Conservation (phyloP, 1,139 yeast genomes). For the Keqinozyma sinolaborantium region DNA sequence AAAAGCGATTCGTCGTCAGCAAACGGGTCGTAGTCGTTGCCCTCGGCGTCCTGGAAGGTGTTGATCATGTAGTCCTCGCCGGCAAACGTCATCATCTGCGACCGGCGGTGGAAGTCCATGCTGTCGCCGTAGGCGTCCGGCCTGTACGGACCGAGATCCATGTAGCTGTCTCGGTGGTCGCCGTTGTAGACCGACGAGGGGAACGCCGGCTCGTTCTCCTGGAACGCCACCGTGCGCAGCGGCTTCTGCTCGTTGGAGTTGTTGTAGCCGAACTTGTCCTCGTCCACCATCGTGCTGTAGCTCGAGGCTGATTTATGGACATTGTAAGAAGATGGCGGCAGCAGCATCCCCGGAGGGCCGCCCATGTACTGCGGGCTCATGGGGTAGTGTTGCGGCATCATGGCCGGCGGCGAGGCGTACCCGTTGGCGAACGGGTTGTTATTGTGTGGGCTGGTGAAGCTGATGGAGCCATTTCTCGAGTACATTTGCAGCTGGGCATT, state of each 20-base stretch:
- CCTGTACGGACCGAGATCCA: conserved; percentile 18
- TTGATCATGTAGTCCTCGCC: conserved; percentile 44
- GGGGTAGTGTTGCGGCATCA: not conserved
- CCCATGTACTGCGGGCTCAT: no score
- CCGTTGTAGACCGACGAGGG: conserved; percentile 28
- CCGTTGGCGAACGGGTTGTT: not conserved
- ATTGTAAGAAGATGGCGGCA: conserved; percentile 7
- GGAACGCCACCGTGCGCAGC: conserved; percentile 31
- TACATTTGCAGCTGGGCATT: not conserved
- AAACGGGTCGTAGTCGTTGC: conserved; percentile 39
- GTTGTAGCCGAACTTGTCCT: conserved; percentile 11
- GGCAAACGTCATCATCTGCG: conserved; percentile 20
- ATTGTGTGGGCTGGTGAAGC: not conserved
- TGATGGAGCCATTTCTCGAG: not conserved
- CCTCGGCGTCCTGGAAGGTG: conserved; percentile 39
- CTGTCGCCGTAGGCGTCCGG: no score
- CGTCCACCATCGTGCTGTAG: conserved; percentile 21
- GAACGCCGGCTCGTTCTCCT: conserved; percentile 33
- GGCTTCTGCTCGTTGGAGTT: conserved; percentile 13
- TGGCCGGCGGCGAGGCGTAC: not conserved
- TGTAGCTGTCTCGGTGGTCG: conserved; percentile 16
- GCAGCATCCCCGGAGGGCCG: not conserved
- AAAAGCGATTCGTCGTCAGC: conserved; percentile 46
- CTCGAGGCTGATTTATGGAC: conserved; percentile 9
- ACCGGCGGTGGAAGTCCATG: conserved; percentile 19